A percentile compares a stretch with the other conserved stretches of the same genome.
phyloP scores from a whole-genome alignment of 2,329 filamentous ascomycete genomes.

The Bretziella fagacearum region DNA sequence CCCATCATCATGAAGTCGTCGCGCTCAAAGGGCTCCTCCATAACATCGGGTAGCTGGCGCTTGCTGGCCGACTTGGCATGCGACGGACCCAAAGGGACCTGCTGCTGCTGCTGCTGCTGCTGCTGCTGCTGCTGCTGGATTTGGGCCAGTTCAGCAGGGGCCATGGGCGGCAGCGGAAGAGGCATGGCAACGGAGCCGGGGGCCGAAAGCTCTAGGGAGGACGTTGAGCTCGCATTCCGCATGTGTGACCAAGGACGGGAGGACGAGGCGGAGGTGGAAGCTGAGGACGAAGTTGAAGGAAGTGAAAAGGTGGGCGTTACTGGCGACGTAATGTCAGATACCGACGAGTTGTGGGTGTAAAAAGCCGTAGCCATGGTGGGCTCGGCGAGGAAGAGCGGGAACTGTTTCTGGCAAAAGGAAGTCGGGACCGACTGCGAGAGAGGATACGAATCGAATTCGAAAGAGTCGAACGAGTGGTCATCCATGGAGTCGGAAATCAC shows the following conservation, averaged over 20 bases:
- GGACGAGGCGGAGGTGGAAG: not conserved
- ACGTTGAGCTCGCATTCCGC: constrained; percentile 56
- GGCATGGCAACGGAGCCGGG: constrained; percentile 25
- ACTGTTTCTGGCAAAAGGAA: constrained; percentile 8
- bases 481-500: constrained; percentile 3
- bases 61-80: constrained; percentile 32
- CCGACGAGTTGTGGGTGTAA: constrained; percentile 36
- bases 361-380: constrained; percentile 26
- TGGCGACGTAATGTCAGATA: constrained; percentile 52
- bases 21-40: constrained; percentile 63
- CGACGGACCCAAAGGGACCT: constrained; percentile 17
- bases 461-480: constrained; percentile 11
- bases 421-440: constrained; percentile 10
- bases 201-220: constrained; percentile 43
- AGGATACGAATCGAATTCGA: constrained; percentile 14
- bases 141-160: constrained; percentile 26
- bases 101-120: not conserved
- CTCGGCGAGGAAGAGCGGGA: constrained; percentile 16
- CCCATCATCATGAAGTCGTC: constrained; percentile 34
- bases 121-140: constrained; percentile 3
- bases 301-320: constrained; percentile 46
- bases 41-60: constrained; percentile 58
- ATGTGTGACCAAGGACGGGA: constrained; percentile 23
- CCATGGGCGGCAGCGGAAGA: constrained; percentile 27
- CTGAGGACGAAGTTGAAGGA: constrained; percentile 31